Base-by-base conservation (phyloP, 345 rosid species). In the Rhodamnia argentea region DNA sequence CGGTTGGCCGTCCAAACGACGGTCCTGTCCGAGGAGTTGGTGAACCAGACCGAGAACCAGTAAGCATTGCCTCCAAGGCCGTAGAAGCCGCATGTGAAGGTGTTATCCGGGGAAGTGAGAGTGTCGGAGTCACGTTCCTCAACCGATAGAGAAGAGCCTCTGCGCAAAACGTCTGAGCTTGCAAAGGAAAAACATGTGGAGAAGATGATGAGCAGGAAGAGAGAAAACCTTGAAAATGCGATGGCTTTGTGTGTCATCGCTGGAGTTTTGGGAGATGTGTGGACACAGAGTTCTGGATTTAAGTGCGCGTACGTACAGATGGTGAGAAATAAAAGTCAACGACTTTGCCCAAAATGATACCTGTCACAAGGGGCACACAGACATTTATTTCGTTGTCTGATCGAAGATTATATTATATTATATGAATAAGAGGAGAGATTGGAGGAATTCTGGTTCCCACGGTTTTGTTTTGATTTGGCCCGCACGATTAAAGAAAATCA, bases 1-100 rank as follows among this genome's bases (percentile, higher is more conserved):
- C 89, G 86, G 88, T 91, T 92, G 44, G 92, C 94, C 85, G 78
- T 90, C 94, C 94, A 92, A 55, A 89, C 90, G 22, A 92, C 90
- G 23, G 91, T 87, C 47, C 40, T 87, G 58, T 91, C 81, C 13
- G 51, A 60, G 16, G 91, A 82, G 32, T 83, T 57, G 10, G 91
- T 85, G 90, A 87, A 92, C 93, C 94, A 91, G 50, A 92, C 86
- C 0, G 93, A 88, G 85, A 91, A 88, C 90, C 88, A 91, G 86
- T 85, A 92, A 60, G 92, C 91, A 81, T 91, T 91, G 82, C 87
- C 89, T 82, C 89, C 92, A 12, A 60, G 15, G 15, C 86, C 62
- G 60, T 90, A 88, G 86, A 93, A 91, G 27, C 95, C 94, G 87
- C 92, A 90, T 13, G 89, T 85, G 87, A 91, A 92, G 22, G 92